A percentile compares a stretch with the other conserved stretches of the same genome.
Evolutionary conservation across 192 early-diverging fungal species (phyloP).

Genomic region (Podochytrium sp.): DNA sequence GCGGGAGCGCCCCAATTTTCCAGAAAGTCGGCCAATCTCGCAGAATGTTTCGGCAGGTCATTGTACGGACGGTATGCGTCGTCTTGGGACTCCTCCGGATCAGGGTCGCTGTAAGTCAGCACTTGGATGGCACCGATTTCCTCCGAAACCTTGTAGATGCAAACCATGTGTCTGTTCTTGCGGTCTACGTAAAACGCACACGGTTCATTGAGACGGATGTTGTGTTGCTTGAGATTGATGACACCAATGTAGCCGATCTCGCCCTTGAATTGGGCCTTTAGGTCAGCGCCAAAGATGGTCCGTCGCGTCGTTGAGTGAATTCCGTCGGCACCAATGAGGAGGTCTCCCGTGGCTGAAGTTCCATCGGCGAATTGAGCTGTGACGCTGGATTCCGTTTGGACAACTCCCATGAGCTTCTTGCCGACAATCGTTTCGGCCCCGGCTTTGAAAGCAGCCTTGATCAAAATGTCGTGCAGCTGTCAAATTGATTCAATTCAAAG

Average conservation of each 20-base stretch:
- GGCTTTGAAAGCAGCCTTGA: not conserved
- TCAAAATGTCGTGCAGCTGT: conserved; percentile 9
- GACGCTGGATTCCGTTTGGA: not conserved
- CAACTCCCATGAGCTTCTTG: not conserved
- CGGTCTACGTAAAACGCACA: conserved; percentile 18
- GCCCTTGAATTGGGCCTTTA: not conserved
- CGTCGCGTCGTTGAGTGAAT: conserved; percentile 14
- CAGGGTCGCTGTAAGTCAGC: not conserved
- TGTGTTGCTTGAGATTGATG: not conserved
- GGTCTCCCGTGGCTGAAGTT: not conserved
- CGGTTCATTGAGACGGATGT: not conserved
- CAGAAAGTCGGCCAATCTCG: not conserved
- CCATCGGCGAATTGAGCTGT: not conserved
- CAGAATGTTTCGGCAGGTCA: conserved; percentile 5
- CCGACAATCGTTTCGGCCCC: conserved; percentile 5
- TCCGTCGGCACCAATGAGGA: conserved; percentile 23
- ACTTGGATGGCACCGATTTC: not conserved
- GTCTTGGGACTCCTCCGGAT: conserved; percentile 4
- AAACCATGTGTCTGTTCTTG: conserved; percentile 1
- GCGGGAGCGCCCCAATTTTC: conserved; percentile 7
- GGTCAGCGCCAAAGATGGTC: conserved; percentile 36
- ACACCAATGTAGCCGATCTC: conserved; percentile 21
- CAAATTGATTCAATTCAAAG: no score
- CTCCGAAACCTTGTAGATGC: conserved; percentile 3
- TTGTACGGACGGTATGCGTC: conserved; percentile 3